A percentile compares a stretch with the other conserved stretches of the same genome.
Conservation (phyloP, 2,329 filamentous ascomycete genomes). For the Gremmenia infestans region DNA sequence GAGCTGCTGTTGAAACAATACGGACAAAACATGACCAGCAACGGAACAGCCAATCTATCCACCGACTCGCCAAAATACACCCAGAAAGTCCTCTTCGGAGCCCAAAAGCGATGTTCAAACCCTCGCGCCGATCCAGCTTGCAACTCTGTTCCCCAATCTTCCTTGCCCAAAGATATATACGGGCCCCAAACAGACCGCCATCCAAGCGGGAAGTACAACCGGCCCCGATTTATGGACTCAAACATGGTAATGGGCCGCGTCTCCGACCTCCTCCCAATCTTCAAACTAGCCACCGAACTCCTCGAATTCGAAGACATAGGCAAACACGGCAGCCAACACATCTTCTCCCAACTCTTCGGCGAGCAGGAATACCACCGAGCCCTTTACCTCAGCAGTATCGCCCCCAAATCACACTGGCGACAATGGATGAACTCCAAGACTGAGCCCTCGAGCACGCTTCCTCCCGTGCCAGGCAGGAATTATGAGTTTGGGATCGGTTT, state of each 20-base stretch:
- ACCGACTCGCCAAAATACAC: conserved; percentile 36
- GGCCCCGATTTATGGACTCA: conserved; percentile 45
- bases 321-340: conserved; percentile 7
- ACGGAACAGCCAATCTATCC: not conserved
- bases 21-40: conserved; percentile 5
- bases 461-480: not conserved
- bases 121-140: conserved; percentile 43
- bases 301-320: conserved; percentile 4
- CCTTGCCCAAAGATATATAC: conserved; percentile 45
- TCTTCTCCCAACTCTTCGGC: conserved; percentile 47
- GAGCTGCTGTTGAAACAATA: conserved; percentile 33
- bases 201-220: conserved; percentile 30
- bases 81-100: conserved; percentile 51
- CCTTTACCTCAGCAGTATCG: not conserved
- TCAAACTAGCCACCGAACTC: conserved; percentile 30
- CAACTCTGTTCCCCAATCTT: conserved; percentile 45
- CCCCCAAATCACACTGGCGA: conserved; percentile 21
- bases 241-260: conserved; percentile 46
- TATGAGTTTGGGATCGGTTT: conserved; percentile 23
- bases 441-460: not conserved
- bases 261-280: conserved; percentile 42
- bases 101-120: conserved; percentile 47
- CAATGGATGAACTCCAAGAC: conserved; percentile 19
- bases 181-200: conserved; percentile 38
- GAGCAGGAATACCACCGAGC: conserved; percentile 47